A percentile compares a stretch with the other conserved stretches of the same genome.
Conservation (phyloP, 2,329 filamentous ascomycete genomes). For the Penicillium thymicola region DNA sequence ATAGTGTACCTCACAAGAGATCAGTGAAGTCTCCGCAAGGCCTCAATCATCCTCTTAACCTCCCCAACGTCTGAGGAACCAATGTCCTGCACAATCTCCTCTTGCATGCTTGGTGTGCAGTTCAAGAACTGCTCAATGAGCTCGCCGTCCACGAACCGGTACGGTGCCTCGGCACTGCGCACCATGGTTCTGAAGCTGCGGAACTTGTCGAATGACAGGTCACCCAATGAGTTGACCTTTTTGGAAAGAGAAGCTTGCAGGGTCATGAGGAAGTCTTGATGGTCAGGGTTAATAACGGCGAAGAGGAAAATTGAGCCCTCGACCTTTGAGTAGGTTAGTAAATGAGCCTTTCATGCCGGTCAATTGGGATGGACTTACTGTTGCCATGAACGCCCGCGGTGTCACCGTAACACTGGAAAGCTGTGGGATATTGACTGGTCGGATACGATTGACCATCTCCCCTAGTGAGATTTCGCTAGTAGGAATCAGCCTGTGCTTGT, state of each 20-base stretch:
- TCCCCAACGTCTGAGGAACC: constrained; percentile 54
- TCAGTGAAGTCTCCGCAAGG: constrained; percentile 50
- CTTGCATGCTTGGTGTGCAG: constrained; percentile 58
- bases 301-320: constrained; percentile 92
- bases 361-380: constrained; percentile 56
- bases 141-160: constrained; percentile 88
- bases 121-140: constrained; percentile 82
- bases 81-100: constrained; percentile 51
- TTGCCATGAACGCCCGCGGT: constrained; percentile 83
- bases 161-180: constrained; percentile 69
- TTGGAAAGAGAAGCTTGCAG: constrained; percentile 71
- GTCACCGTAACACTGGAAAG: constrained; percentile 65
- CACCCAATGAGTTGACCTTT: constrained; percentile 65
- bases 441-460: constrained; percentile 89
- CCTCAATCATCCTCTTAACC: constrained; percentile 61
- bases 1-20: neutral
- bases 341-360: neutral
- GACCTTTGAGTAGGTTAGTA: constrained; percentile 51
- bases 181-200: constrained; percentile 76
- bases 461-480: constrained; percentile 81
- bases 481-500: constrained; percentile 66
- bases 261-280: constrained; percentile 76
- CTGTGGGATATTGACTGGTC: constrained; percentile 66
- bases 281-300: constrained; percentile 67
- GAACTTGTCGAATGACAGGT: constrained; percentile 73